Base-by-base conservation (phyloP, 176 grass and related monocot genomes). In the Avena atlantica region DNA sequence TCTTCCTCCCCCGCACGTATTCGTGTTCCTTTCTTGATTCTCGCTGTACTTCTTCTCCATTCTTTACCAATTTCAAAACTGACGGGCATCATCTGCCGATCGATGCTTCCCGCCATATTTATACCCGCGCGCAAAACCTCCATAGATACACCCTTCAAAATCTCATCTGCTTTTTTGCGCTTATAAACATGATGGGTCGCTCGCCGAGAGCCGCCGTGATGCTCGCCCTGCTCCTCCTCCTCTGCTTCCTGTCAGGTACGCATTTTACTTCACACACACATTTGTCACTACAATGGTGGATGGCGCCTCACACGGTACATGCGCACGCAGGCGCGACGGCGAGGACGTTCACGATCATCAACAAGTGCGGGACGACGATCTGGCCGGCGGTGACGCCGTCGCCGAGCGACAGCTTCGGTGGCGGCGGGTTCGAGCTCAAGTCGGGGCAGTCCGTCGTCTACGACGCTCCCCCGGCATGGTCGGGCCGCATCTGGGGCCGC, bases 401-500 rank as follows among this genome's bases (percentile, higher is more conserved):
- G 2, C 93, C 93, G 9, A 91, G 93, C 0, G 76, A 81, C 9
- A 80, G 70, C 81, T 92, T 95, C 61, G 36, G 42, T 21, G 90
- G 90, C 49, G 93, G 90, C 25, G 93, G 93, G 14, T 92, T 95
- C 65, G 37, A 62, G 49, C 88, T 95, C 73, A 83, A 68, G 61
- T 3, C 90, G 0, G 93, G 93, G 51, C 82, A 95, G 81, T 95
- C 93, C 7, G 23, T 63, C 31, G 80, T 92, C 12, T 91, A 89
- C 83, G 92, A 68, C 16, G 90, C 86, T 47, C 83, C 86, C 4
- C 75, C 73, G 0, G 83, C 55, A 4, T 92, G 93, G 93, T 63
- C 63, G 1, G 93, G 90, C 34, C 90, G 93, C 62, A 91, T 95
- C 79, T 95, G 93, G 93, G 93, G 90, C 62, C 86, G 93, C 66